Evolutionary conservation across 352 stramenopile genomes (phyloP).

Genomic region (Phytophthora rubi): DNA sequence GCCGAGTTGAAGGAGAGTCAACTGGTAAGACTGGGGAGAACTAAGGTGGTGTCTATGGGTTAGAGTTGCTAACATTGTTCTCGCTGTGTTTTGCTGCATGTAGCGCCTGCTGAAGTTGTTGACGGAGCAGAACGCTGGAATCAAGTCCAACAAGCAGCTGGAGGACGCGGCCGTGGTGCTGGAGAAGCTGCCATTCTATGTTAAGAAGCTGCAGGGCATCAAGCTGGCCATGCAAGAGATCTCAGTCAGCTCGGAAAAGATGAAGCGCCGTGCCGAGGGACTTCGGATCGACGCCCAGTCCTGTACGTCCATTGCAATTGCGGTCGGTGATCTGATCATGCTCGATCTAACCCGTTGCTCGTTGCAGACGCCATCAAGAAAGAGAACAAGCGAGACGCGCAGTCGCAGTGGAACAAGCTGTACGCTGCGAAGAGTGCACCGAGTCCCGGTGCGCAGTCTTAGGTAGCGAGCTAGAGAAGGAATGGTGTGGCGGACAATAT

Average conservation of each 20-base stretch:
- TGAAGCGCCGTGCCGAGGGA: slow-evolving; percentile 73
- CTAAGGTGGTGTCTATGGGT: background rate
- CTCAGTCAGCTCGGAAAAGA: slow-evolving; percentile 59
- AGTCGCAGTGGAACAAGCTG: slow-evolving; percentile 82
- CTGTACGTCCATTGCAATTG: slow-evolving; percentile 45
- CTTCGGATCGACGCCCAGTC: slow-evolving; percentile 82
- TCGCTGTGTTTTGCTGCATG: slow-evolving; percentile 8
- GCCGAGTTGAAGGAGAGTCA: slow-evolving; percentile 64
- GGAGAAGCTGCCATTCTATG: slow-evolving; percentile 74
- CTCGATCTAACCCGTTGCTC: background rate
- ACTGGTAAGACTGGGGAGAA: slow-evolving; percentile 12
- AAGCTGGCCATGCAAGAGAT: slow-evolving; percentile 71
- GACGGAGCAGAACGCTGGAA: slow-evolving; percentile 49
- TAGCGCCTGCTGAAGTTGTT: slow-evolving; percentile 64
- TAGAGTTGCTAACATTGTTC: slow-evolving; percentile 2
- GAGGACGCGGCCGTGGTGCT: slow-evolving; percentile 69
- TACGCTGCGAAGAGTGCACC: slow-evolving; percentile 64
- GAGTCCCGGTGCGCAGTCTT: slow-evolving; percentile 14
- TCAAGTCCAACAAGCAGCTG: slow-evolving; percentile 66
- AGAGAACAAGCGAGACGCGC: slow-evolving; percentile 75
- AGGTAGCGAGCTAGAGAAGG: slow-evolving; percentile 12
- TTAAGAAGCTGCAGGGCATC: slow-evolving; percentile 70
- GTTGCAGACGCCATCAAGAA: slow-evolving; percentile 80
- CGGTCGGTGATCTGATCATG: background rate
- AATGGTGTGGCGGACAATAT: slow-evolving; percentile 20